phyloP scores from a whole-genome alignment of 352 stramenopile species.

The Globisporangium perplexum region DNA sequence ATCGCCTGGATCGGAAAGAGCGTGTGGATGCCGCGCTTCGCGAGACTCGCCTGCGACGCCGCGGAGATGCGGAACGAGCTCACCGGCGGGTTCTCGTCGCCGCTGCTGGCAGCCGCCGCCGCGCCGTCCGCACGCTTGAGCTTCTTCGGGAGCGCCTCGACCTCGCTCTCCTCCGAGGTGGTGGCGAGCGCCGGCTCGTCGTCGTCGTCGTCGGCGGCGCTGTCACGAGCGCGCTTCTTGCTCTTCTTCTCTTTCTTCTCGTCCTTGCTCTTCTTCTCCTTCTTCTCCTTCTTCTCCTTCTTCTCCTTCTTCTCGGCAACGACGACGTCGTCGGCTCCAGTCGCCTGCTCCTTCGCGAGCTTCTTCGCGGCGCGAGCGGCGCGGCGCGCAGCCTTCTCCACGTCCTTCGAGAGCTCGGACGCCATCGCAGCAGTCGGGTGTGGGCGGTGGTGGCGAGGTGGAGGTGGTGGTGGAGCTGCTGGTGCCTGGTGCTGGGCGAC shows the following conservation, averaged over 20 bases:
- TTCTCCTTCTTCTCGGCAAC: conserved; percentile 21
- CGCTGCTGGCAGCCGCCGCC: conserved; percentile 8
- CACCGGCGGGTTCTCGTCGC: conserved; percentile 62
- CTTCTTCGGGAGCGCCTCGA: conserved; percentile 35
- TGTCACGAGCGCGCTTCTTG: conserved; percentile 63
- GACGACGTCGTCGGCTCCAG: conserved; percentile 10
- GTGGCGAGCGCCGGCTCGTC: conserved; percentile 25
- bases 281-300: conserved; percentile 55
- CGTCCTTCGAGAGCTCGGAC: conserved; percentile 35
- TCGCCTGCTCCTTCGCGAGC: conserved; percentile 42
- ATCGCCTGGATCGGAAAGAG: conserved; percentile 92
- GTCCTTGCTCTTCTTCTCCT: conserved; percentile 57
- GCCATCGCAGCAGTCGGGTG: conserved; percentile 4
- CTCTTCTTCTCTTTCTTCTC: conserved; percentile 79
- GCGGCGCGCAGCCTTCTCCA: conserved; percentile 34
- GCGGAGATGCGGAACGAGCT: conserved; percentile 63
- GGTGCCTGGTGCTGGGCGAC: conserved; percentile 1
- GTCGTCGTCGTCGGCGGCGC: conserved; percentile 19
- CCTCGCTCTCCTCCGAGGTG: conserved; percentile 53
- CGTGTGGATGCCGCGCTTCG: conserved; percentile 74
- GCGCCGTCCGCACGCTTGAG: conserved; percentile 8
- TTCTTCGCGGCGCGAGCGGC: conserved; percentile 29
- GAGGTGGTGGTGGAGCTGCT: conserved; percentile 1
- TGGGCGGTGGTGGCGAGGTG: conserved; percentile 4
- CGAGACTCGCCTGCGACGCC: conserved; percentile 54